phyloP scores from a whole-genome alignment of 1,284 basidiomycete genomes.

The Marasmius oreades region DNA sequence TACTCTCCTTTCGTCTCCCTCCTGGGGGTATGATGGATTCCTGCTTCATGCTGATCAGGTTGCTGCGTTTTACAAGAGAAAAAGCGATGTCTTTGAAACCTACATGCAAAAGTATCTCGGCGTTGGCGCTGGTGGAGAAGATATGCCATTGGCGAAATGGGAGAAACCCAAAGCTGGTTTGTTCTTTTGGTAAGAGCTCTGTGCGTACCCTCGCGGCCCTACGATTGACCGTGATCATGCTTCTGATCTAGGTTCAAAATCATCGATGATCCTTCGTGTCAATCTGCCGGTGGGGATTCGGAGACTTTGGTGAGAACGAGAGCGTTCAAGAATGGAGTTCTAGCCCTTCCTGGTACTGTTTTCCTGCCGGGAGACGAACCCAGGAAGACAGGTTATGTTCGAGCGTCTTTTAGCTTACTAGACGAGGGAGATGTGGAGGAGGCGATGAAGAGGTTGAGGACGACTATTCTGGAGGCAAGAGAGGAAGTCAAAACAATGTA shows the following conservation, averaged over 20 bases:
- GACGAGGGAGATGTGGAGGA: slow-evolving; percentile 69
- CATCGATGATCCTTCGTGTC: slow-evolving; percentile 34
- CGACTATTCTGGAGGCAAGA: slow-evolving; percentile 54
- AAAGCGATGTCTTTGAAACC: slow-evolving; percentile 81
- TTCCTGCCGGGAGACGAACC: slow-evolving; percentile 66
- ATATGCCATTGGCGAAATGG: slow-evolving; percentile 68
- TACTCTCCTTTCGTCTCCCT: slow-evolving; percentile 52
- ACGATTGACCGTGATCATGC: slow-evolving; percentile 1
- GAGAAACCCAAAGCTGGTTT: slow-evolving; percentile 83
- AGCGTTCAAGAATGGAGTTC: slow-evolving; percentile 79
- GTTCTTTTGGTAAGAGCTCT: slow-evolving; percentile 76
- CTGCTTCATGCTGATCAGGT: slow-evolving; percentile 68
- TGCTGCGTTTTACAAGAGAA: slow-evolving; percentile 75
- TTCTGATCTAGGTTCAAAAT: slow-evolving; percentile 60
- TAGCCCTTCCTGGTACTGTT: slow-evolving; percentile 81
- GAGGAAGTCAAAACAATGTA: not conserved
- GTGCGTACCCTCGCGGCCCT: not conserved
- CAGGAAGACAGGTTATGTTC: slow-evolving; percentile 66
- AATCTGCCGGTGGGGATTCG: slow-evolving; percentile 64
- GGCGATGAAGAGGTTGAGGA: slow-evolving; percentile 66
- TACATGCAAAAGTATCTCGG: slow-evolving; percentile 10
- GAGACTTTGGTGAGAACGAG: slow-evolving; percentile 72
- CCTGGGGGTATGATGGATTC: slow-evolving; percentile 83
- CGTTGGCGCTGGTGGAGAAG: not conserved
- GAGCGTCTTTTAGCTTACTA: slow-evolving; percentile 79